Evolutionary conservation across 139 green algal genomes (phyloP).

Genomic region (Deuterostichococcus epilithicus): DNA sequence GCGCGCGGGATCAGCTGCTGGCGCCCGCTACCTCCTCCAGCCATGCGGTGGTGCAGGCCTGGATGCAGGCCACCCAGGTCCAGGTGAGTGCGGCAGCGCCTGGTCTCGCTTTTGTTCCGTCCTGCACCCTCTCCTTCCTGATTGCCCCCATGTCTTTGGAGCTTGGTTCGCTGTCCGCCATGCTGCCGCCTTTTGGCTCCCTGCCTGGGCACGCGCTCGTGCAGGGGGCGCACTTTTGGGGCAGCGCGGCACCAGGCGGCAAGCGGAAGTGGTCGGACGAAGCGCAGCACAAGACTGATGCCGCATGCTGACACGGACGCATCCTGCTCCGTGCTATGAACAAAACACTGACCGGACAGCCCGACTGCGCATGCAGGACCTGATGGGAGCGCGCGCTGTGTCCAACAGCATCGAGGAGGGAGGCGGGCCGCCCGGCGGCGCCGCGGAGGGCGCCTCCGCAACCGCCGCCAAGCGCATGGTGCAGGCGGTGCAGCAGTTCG

Average conservation of each 20-base stretch:
- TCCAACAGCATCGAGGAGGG: background rate
- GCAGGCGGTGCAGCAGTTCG: conserved; percentile 45
- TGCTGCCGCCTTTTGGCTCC: too few relatives aligned
- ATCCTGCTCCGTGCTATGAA: conserved; percentile 8
- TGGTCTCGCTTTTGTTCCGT: too few relatives aligned
- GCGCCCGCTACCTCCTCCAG: conserved; percentile 18
- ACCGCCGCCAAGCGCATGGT: conserved; percentile 45
- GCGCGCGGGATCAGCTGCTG: conserved; percentile 29
- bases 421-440: background rate
- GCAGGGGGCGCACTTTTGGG: too few relatives aligned
- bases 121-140: too few relatives aligned
- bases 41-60: conserved; percentile 32
- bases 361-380: conserved; percentile 30
- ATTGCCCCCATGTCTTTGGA: too few relatives aligned
- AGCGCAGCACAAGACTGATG: too few relatives aligned
- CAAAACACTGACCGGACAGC: too few relatives aligned
- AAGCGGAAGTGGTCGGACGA: too few relatives aligned
- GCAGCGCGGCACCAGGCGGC: too few relatives aligned
- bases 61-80: conserved; percentile 19
- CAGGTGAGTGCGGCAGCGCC: conserved; percentile 1
- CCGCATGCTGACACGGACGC: too few relatives aligned
- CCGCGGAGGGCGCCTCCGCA: conserved; percentile 14
- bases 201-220: too few relatives aligned
- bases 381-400: background rate
- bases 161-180: too few relatives aligned